Evolutionary conservation across 257 asterid genomes (phyloP).

Genomic region (Thymus quinquecostatus): DNA sequence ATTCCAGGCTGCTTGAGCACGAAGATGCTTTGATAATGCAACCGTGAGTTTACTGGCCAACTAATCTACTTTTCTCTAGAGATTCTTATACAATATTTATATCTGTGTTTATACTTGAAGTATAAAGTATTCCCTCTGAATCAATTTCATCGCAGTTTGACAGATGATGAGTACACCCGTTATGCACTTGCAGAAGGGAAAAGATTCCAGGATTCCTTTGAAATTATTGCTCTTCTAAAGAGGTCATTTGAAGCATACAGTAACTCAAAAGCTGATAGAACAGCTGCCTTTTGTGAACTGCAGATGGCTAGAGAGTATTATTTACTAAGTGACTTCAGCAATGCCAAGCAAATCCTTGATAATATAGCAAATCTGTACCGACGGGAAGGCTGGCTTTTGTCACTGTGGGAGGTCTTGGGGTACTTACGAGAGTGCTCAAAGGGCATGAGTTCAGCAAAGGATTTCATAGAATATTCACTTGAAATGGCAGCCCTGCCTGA

Average conservation of each 20-base stretch:
- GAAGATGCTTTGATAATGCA: slow-evolving; percentile 62
- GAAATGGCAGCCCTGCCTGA: slow-evolving; percentile 96
- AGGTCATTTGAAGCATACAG: slow-evolving; percentile 79
- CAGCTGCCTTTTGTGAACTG: slow-evolving; percentile 86
- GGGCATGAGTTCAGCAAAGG: slow-evolving; percentile 70
- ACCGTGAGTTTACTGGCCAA: slow-evolving; percentile 65
- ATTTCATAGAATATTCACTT: slow-evolving; percentile 91
- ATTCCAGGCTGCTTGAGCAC: slow-evolving; percentile 79
- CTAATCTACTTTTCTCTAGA: slow-evolving; percentile 31
- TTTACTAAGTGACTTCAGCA: slow-evolving; percentile 52
- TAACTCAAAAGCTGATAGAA: slow-evolving; percentile 65
- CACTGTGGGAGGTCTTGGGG: slow-evolving; percentile 90
- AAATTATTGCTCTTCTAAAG: slow-evolving; percentile 86
- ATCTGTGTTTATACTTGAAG: neutral
- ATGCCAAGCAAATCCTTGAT: slow-evolving; percentile 81
- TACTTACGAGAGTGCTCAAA: slow-evolving; percentile 91
- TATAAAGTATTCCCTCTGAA: slow-evolving; percentile 15
- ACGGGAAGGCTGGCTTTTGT: slow-evolving; percentile 87
- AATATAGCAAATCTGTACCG: slow-evolving; percentile 79
- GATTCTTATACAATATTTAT: slow-evolving; percentile 17
- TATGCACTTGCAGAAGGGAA: slow-evolving; percentile 84
- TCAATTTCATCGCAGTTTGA: slow-evolving; percentile 59
- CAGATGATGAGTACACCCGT: slow-evolving; percentile 71
- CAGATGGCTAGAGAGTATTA: slow-evolving; percentile 88
- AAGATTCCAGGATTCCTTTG: slow-evolving; percentile 76